Evolutionary conservation across 257 asterid species (phyloP), one percentile per base, ranked within the genome.

Genomic region (Datura wrightii): DNA sequence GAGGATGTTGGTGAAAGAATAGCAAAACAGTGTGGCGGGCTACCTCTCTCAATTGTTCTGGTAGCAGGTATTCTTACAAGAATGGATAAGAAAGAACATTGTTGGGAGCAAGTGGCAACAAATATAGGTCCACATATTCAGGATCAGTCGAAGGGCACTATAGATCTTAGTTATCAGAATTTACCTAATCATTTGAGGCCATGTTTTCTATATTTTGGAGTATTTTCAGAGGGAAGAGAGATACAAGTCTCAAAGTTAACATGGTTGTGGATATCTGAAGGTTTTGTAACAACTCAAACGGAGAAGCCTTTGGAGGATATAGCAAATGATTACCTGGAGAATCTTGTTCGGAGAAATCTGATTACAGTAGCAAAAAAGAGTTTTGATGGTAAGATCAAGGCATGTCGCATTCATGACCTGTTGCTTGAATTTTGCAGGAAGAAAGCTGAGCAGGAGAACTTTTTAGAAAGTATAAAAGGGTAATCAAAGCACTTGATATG

Each of bases 211-310:
- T 59, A 84, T 48, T 48, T 84, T 5, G 86, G 86, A 58, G 41
- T 41, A 15, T 84, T 83, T 42, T 34, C 6, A 3, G 83, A 59
- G 4, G 79, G 60, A 6, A 15, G 6, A 34, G 83, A 74, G 8
- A 44, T 84, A 46, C 3, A 8, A 2, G 10, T 74, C 14, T 3
- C 65, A 10, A 46, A 48, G 36, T 16, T 84, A 59, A 19, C 44
- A 58, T 9, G 44, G 36, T 19, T 84, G 14, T 84, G 88, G 88
- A 13, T 81, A 5, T 56, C 83, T 5, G 85, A 81, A 24, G 88
- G 85, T 2, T 82, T 85, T 0, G 31, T 71, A 10, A 8, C 6
- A 31, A 19, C 55, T 0, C 44, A 0, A 0, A 66, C 11, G 24
- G 9, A n/a, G 8, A 36, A 37, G 59, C 79, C 53, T 24, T 84